Base-by-base conservation (phyloP, 768 basidiomycete genomes). In the Cystofilobasidium capitatum region DNA sequence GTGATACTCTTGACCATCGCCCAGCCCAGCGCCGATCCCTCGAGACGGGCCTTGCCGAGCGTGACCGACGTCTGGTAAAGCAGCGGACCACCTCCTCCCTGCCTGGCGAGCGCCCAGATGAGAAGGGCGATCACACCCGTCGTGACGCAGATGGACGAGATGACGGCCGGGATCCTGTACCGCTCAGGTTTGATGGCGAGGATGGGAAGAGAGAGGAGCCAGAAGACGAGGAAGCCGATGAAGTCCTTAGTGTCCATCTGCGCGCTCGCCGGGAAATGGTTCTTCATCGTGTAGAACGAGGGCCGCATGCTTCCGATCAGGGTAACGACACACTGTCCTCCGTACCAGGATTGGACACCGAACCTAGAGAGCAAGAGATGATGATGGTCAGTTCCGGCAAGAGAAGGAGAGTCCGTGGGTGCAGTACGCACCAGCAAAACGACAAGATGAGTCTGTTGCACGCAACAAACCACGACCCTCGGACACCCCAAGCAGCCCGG, bases 171-270 rank as follows among this genome's bases (percentile, higher is more conserved):
- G 24, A 71, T 71, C 16, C 73, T 64, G 70, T 70, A 74, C 40
- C 73, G 62, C 69, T 75, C 74, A 16, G 74, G 74, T 12, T 70
- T 70, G 44, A 75, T 70, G 57, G 63, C 62, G 55, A 69, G 55
- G 16, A 69, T 61, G 10, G 72, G 73, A 31, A 74, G 54, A 10
- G 73, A 73, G 22, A 75, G 42, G 26, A 70, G 31, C 49, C 71
- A 69, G 65, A 75, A 73, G 26, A 75, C 31, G 37, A 72, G 54
- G 62, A 64, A 69, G 39, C 33, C 33, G 47, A 69, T 60, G 57
- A 75, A 71, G 55, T 74, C 74, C 45, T 67, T 71, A 7, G 72
- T 67, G 10, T 72, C 70, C 71, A 74, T 72, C 20, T 66, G 65
- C 6, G 73, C 69, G 7, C 61, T 62, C 16, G 44, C 57, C 22